Percentiles rank a stretch among this genome's conserved stretches.
Conservation (phyloP, 1,284 basidiomycete species). For the Bondarzewia mesenterica region DNA sequence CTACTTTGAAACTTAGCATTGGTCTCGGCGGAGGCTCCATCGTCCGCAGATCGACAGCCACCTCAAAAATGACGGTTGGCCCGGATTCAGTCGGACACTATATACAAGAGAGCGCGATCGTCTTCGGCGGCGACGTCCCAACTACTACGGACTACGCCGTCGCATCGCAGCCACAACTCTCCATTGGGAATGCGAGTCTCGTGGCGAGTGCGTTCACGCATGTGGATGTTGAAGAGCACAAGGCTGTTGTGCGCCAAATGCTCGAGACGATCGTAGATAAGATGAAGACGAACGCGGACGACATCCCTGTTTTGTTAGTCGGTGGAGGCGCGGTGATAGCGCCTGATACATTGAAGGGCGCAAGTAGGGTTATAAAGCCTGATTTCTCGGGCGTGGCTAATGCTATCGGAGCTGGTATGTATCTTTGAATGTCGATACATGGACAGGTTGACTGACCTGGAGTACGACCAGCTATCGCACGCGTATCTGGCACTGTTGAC, state of each 20-base stretch:
- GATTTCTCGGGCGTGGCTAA: conserved; percentile 46
- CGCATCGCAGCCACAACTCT: neutral
- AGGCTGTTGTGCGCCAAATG: conserved; percentile 36
- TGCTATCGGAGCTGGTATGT: conserved; percentile 42
- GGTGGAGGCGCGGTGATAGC: conserved; percentile 36
- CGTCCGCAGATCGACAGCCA: conserved; percentile 10
- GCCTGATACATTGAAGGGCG: conserved; percentile 28
- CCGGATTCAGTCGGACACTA: conserved; percentile 50
- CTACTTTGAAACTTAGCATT: conserved; percentile 20
- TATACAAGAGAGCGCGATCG: conserved; percentile 36
- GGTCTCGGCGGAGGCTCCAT: conserved; percentile 50
- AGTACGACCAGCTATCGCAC: neutral
- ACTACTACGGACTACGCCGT: conserved; percentile 49
- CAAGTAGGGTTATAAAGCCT: conserved; percentile 39
- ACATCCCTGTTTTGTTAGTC: conserved; percentile 39
- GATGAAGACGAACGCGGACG: conserved; percentile 52
- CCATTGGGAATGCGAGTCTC: conserved; percentile 10
- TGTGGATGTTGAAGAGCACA: too few relatives aligned
- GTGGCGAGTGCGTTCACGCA: too few relatives aligned
- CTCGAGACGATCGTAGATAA: conserved; percentile 35
- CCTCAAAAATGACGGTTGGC: conserved; percentile 35
- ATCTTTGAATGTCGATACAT: neutral
- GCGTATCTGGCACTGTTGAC: neutral
- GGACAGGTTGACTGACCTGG: too few relatives aligned
- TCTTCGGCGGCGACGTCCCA: conserved; percentile 42